Percentiles rank a stretch among this genome's conserved stretches.
Conservation (phyloP, 1,139 yeast species). For the Barnettozyma hawaiiensis region DNA sequence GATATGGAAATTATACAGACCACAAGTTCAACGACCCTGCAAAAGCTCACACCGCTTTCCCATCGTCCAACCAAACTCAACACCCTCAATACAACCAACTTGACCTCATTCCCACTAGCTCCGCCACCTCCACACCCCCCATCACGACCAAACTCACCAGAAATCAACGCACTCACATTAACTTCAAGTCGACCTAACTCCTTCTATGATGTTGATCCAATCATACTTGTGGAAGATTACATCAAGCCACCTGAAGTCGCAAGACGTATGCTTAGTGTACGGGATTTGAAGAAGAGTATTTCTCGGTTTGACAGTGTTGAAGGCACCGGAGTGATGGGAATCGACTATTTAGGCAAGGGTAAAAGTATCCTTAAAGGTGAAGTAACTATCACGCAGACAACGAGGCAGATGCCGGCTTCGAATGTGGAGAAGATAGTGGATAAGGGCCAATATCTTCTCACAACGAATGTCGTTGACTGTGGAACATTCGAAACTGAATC, state of each 20-base stretch:
- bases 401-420: background rate
- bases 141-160: slow-evolving; percentile 10
- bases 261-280: slow-evolving; percentile 25
- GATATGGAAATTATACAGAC: background rate
- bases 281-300: slow-evolving; percentile 26
- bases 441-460: background rate
- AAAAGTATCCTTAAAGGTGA: background rate
- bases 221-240: slow-evolving; percentile 48
- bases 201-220: slow-evolving; percentile 37
- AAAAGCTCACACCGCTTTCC: background rate
- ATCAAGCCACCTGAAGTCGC: slow-evolving; percentile 24
- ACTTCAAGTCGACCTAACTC: slow-evolving; percentile 9
- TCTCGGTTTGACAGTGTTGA: background rate
- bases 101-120: slow-evolving; percentile 64
- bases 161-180: slow-evolving; percentile 14
- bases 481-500: background rate
- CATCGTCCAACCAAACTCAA: slow-evolving; percentile 48
- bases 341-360: slow-evolving; percentile 4
- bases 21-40: background rate
- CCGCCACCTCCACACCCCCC: slow-evolving; percentile 38
- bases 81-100: slow-evolving; percentile 51
- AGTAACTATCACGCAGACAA: background rate
- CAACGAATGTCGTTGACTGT: background rate
- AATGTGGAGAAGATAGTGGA: background rate
- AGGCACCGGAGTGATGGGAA: background rate